Evolutionary conservation across 2,329 filamentous ascomycete species (phyloP).

Genomic region (Epichloe glyceriae): DNA sequence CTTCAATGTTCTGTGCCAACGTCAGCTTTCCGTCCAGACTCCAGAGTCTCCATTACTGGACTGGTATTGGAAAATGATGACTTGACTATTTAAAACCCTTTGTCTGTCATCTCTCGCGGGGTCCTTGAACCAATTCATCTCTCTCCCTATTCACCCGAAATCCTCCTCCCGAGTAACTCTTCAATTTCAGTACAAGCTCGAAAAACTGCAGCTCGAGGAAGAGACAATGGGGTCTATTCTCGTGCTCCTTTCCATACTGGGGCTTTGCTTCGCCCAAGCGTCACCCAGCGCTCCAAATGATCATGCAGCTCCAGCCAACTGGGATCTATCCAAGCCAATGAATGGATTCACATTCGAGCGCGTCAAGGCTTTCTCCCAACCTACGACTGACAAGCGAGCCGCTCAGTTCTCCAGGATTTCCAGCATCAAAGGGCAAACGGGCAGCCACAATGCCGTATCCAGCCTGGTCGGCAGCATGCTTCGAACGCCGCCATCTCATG

Average conservation of each 20-base stretch:
- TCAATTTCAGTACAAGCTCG: too few relatives aligned
- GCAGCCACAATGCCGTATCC: conserved; percentile 17
- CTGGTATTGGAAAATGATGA: too few relatives aligned
- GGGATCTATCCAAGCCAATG: conserved; percentile 23
- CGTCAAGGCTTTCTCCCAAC: conserved; percentile 15
- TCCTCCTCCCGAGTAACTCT: too few relatives aligned
- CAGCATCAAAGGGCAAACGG: conserved; percentile 13
- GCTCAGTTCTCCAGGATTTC: conserved; percentile 21
- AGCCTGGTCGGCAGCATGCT: conserved; percentile 15
- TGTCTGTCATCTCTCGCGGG: too few relatives aligned
- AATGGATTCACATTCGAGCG: conserved; percentile 26
- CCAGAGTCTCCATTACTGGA: too few relatives aligned
- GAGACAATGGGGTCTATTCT: neutral
- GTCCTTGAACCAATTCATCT: too few relatives aligned
- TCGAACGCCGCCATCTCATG: conserved; percentile 7
- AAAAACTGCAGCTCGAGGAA: neutral
- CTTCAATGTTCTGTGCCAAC: too few relatives aligned
- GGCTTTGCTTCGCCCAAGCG: conserved; percentile 2
- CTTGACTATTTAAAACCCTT: too few relatives aligned
- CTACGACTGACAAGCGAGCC: conserved; percentile 17
- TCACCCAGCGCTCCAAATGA: neutral
- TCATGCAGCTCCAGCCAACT: conserved; percentile 6
- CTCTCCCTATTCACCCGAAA: too few relatives aligned
- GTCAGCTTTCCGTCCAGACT: too few relatives aligned
- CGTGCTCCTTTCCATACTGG: conserved; percentile 5